Percentiles rank a stretch among this genome's conserved stretches.
Conservation (phyloP, 352 stramenopile genomes). For the Globisporangium rhizosaccharum region DNA sequence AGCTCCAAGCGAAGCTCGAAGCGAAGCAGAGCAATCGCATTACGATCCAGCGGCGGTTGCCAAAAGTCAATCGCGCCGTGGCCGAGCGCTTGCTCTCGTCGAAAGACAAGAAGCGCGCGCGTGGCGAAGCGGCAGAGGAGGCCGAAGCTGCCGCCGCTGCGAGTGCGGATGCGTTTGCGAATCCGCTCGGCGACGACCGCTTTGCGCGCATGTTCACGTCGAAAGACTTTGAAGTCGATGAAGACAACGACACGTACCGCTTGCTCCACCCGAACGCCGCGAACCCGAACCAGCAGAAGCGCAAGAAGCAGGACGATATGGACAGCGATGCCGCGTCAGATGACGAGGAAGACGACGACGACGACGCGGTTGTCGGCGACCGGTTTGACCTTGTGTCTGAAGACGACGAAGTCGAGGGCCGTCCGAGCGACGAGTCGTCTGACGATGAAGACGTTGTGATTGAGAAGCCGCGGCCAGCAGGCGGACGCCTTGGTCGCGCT, state of each 20-base stretch:
- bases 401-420: conserved; percentile 48
- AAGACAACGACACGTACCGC: conserved; percentile 95
- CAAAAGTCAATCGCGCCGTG: conserved; percentile 88
- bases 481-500: conserved; percentile 9
- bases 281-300: conserved; percentile 54
- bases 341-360: conserved; percentile 50
- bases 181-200: conserved; percentile 93
- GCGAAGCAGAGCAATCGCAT: conserved; percentile 89
- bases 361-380: conserved; percentile 39
- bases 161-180: conserved; percentile 38
- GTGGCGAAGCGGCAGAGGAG: conserved; percentile 21
- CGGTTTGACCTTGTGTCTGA: conserved; percentile 74
- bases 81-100: conserved; percentile 78
- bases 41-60: conserved; percentile 80
- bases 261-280: conserved; percentile 92
- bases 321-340: conserved; percentile 85
- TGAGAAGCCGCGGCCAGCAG: conserved; percentile 7
- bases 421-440: conserved; percentile 62
- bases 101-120: conserved; percentile 68
- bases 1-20: conserved; percentile 92
- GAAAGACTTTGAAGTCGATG: conserved; percentile 97
- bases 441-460: conserved; percentile 42
- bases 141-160: conserved; percentile 21
- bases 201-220: conserved; percentile 97
- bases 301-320: conserved; percentile 85